Evolutionary conservation across 2,329 filamentous ascomycete species (phyloP).

Genomic region (Nemania bipapillata): DNA sequence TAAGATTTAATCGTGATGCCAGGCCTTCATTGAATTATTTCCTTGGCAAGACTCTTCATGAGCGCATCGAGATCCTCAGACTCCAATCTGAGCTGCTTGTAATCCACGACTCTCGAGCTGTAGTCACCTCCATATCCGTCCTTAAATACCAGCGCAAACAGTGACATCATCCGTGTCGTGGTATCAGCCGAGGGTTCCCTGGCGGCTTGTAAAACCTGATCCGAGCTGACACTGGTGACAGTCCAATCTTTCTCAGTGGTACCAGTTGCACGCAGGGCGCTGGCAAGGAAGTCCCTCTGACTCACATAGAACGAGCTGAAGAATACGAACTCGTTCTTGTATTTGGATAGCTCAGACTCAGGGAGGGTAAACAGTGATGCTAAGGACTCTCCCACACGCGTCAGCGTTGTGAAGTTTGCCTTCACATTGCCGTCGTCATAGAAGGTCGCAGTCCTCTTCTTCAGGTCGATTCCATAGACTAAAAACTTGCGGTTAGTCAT

Average conservation of each 20-base stretch:
- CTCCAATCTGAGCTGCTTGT: slow-evolving; percentile 45
- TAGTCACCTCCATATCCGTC: slow-evolving; percentile 51
- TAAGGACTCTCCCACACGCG: slow-evolving; percentile 52
- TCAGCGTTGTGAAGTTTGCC: slow-evolving; percentile 49
- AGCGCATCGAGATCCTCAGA: slow-evolving; percentile 49
- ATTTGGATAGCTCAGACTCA: slow-evolving; percentile 45
- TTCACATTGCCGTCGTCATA: slow-evolving; percentile 48
- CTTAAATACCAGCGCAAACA: slow-evolving; percentile 49
- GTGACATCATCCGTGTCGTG: slow-evolving; percentile 31
- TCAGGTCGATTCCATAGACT: slow-evolving; percentile 51
- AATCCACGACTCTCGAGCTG: slow-evolving; percentile 47
- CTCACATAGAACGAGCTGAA: slow-evolving; percentile 53
- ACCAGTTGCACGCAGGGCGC: slow-evolving; percentile 51
- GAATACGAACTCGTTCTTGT: slow-evolving; percentile 51
- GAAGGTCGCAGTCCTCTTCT: slow-evolving; percentile 47
- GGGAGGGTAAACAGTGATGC: slow-evolving; percentile 52
- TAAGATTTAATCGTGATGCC: too few relatives aligned
- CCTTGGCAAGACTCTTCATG: slow-evolving; percentile 36
- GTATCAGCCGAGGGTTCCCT: slow-evolving; percentile 35
- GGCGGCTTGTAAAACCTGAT: slow-evolving; percentile 36
- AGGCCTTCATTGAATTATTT: slow-evolving; percentile 3
- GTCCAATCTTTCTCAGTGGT: slow-evolving; percentile 49
- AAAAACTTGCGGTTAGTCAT: background rate
- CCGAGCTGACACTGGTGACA: slow-evolving; percentile 40
- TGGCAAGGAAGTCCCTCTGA: slow-evolving; percentile 52